Evolutionary conservation across 148 eudicot species (phyloP).

Genomic region (Amaranthus cruentus): DNA sequence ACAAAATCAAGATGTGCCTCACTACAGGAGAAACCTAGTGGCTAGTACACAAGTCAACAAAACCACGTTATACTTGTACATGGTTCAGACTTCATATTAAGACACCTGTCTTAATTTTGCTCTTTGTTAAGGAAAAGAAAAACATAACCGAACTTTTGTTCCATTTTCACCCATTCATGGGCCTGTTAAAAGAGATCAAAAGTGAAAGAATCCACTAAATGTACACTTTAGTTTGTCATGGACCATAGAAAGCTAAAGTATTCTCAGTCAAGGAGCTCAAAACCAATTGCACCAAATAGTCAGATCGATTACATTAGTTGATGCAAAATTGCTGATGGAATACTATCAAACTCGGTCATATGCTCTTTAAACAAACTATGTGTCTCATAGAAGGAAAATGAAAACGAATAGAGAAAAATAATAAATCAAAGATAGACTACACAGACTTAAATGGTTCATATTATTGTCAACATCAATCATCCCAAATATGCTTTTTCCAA

Average conservation of each 20-base stretch:
- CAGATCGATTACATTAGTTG: background rate
- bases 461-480: background rate
- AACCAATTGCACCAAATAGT: background rate
- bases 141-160: background rate
- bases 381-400: background rate
- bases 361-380: background rate
- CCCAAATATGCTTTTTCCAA: background rate
- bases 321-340: background rate
- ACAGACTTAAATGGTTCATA: background rate
- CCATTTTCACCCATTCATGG: background rate
- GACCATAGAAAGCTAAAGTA: background rate
- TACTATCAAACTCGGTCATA: background rate
- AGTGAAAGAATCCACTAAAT: background rate
- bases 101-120: background rate
- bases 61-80: background rate
- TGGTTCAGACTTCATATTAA: constrained; percentile 5
- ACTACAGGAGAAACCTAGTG: background rate
- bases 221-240: background rate
- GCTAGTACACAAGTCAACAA: background rate
- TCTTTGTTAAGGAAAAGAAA: background rate
- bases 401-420: background rate
- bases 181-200: background rate
- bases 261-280: background rate
- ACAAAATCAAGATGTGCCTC: background rate
- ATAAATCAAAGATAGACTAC: background rate